Evolutionary conservation across 202 grass and related monocot species (phyloP), one percentile per base, ranked within the genome.

Genomic region (Saccharum hybrid): DNA sequence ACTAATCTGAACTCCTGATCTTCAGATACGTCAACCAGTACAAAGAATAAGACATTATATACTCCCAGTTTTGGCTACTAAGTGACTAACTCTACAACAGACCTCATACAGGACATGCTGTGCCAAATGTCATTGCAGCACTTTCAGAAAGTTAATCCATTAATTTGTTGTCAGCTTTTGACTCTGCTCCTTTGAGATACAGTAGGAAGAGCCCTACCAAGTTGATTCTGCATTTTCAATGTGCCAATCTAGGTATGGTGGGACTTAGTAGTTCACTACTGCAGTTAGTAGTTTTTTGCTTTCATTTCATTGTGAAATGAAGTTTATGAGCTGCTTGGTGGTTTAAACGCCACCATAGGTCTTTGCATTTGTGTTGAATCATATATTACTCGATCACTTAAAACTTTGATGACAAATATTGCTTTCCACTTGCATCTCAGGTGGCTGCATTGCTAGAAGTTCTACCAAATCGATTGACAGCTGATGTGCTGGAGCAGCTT

Each of bases 371-470:
- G 6, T 73, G 28, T 79, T 74, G 31, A 78, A 54, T 33, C 40
- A 34, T 57, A 36, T 36, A n/a, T 42, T 59, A 7, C n/a, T 36
- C 14, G 63, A 82, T 38, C 66, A 64, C 26, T 57, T 76, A 51
- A 14, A 22, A 21, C 70, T 41, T 82, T 71, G 26, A 52, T 61
- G 57, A 79, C 54, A 36, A 61, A 81, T 9, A 71, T 36, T 85
- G n/a, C 72, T 68, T 71, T 52, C 28, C 43, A 70, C 38, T 80
- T 46, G 48, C 52, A 70, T 82, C 81, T 74, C 81, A 98, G 96
- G 96, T 98, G 26, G 91, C 72, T 82, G 64, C 83, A 71, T 90
- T 98, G 28, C 28, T 28, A 28, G 28, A 28, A 28, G 28, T 28
- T 28, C 28, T 28, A 28, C 28, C 28, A 28, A 28, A 28, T 28